Base-by-base conservation (phyloP, 73 alveolate genomes). In the Effrenium voratum region DNA sequence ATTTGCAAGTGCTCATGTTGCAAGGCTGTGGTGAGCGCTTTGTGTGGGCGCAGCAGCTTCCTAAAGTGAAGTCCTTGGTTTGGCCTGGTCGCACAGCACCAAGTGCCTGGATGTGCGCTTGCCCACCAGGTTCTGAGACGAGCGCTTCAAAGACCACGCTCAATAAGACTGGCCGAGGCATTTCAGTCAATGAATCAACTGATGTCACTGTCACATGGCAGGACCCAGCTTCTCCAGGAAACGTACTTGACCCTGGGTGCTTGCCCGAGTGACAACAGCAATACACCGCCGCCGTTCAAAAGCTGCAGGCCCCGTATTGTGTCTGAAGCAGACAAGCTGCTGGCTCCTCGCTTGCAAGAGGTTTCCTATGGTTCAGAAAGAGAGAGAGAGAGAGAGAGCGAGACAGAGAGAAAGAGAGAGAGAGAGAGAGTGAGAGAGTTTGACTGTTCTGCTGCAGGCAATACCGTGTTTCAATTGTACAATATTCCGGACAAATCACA, bases 1-100 rank as follows among this genome's bases (percentile, higher is more conserved):
- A 8, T 73, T 12, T 34, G 50, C 84, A 73, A 46, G 24, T 30
- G 44, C 49, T 70, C 82, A 2, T 3, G 32, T 70, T 38, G 5
- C 15, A 46, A 76, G 87, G 87, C 59, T 47, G 59, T 24, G 87
- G 87, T 40, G 87, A 76, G 59, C 87, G 87, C 63, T 76, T 76
- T 13, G 87, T 41, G 59, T 41, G 60, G 52, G 57, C 87, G 4
- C 60, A 76, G 52, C 60, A 76, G 60, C 87, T 76, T 12, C 63
- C 63, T 12, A 52, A 19, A 12, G 63, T 52, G 63, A 52, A 19
- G 63, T 12, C 8, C 63, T 19, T 19, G 63, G 63, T 12, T 8
- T 12, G 63, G 63, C 63, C 26, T 52, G 19, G 8, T 8, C 26
- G 19, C 8, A 52, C 19, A 19, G 63, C 8, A 12, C 26, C 26